These are phyloP conservation scores for Fusarium cicatricum DNA, from an alignment of 2,329 filamentous ascomycete genomes.

Conservation along the genomic window DNA sequence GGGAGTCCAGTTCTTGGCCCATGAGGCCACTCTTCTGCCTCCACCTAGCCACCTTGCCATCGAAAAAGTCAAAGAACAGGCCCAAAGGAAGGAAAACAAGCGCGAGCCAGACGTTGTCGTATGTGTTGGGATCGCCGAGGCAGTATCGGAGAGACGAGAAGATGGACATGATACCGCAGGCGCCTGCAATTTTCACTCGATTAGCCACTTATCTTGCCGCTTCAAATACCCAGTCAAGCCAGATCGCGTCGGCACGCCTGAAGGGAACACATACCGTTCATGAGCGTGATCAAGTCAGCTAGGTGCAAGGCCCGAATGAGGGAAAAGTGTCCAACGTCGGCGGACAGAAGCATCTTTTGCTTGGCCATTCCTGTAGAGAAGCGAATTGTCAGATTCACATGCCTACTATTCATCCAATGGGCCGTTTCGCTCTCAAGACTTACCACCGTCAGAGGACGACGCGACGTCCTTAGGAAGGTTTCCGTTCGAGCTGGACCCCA, in stretches of 20 bases:
- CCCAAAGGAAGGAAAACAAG: conserved; percentile 90
- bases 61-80: conserved; percentile 97
- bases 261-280: conserved; percentile 67
- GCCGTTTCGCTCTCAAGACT: conserved; percentile 18
- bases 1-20: conserved; percentile 96
- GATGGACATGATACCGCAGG: conserved; percentile 93
- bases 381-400: conserved; percentile 8
- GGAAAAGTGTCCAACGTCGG: conserved; percentile 77
- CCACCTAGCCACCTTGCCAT: conserved; percentile 96
- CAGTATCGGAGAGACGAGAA: conserved; percentile 96
- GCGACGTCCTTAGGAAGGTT: conserved; percentile 42
- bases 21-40: conserved; percentile 96
- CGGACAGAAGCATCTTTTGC: conserved; percentile 76
- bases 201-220: conserved; percentile 6
- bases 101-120: conserved; percentile 79
- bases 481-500: conserved; percentile 41
- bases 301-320: conserved; percentile 76
- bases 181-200: conserved; percentile 57
- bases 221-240: neutral
- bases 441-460: conserved; percentile 46
- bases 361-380: conserved; percentile 68
- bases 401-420: neutral
- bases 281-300: conserved; percentile 83
- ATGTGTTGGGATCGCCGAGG: conserved; percentile 72
- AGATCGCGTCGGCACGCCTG: neutral